phyloP scores from a whole-genome alignment of 179 eudicot genomes.

The Beta macrorhiza region DNA sequence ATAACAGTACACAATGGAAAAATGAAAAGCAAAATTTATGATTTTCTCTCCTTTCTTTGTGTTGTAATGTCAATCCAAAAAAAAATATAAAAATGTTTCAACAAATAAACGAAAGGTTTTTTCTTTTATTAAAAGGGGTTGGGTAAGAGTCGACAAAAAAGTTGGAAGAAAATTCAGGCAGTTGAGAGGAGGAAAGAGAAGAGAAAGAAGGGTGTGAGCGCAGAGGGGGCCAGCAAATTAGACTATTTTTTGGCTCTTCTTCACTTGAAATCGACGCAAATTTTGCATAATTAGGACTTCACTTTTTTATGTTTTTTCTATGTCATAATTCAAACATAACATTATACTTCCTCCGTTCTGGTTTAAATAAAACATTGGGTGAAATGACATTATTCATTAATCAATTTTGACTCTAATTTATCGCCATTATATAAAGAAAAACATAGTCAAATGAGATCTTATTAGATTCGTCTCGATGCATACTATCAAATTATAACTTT shows the following conservation, averaged over 20 bases:
- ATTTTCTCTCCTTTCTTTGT: neutral
- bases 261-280: constrained; percentile 27
- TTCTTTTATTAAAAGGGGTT: neutral
- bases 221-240: constrained; percentile 16
- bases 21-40: neutral
- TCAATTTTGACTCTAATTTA: too few relatives aligned
- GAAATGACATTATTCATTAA: too few relatives aligned
- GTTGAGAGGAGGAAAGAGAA: constrained; percentile 3
- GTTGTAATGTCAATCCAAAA: constrained; percentile 9
- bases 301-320: too few relatives aligned
- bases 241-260: constrained; percentile 28
- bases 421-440: too few relatives aligned
- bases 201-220: neutral
- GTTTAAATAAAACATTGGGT: too few relatives aligned
- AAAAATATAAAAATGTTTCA: neutral
- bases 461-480: too few relatives aligned
- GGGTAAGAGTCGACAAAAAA: constrained; percentile 20
- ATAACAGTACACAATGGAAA: neutral
- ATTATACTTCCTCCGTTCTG: too few relatives aligned
- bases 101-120: neutral
- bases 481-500: too few relatives aligned
- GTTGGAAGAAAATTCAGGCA: constrained; percentile 27
- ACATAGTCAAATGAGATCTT: too few relatives aligned
- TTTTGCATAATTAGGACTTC: neutral
- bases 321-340: too few relatives aligned